Evolutionary conservation across 2,329 filamentous ascomycete genomes (phyloP), one percentile per base, ranked within the genome.

Genomic region (Fusarium illudens): DNA sequence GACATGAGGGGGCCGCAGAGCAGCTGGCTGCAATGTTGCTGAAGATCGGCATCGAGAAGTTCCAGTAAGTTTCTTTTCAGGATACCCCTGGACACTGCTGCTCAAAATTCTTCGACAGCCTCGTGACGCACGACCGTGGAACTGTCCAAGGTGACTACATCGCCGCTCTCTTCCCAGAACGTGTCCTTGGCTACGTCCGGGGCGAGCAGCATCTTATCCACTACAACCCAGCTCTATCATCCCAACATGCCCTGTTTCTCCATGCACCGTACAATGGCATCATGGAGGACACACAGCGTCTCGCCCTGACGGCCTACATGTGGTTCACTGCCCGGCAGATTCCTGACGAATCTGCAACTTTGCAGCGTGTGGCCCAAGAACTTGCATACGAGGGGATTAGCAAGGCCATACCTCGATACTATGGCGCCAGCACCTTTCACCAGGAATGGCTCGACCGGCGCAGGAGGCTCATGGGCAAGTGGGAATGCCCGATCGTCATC

Each of bases 401-500:
- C 10, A 55, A 56, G 25, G 58, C 58, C 3, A 39, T 49, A 3
- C 50, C 58, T 27, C 22, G 58, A 11, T 55, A 60, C 19, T 49
- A 39, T 15, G 32, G 50, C 6, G 49, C 58, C 8, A 39, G 30
- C 33, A 60, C 58, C 8, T 60, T 60, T 46, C 58, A 39, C n/a
- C 39, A 54, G 12, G 58, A 51, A 27, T 56, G 58, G 58, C 11
- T 60, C 42, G 51, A 56, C 22, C 51, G 51, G 6, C 32, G 42
- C 1, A 32, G 27, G 33, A 37, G 51, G 13, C 42, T 60, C 4
- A 55, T 60, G 39, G 17, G 11, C 5, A 15, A 20, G 9, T 56
- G 51, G 58, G 1, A 22, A 29, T 60, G 15, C 19, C 58, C 58
- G 15, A 50, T 56, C 29, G 32, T 56, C 4, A 60, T 49, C 7